Percentiles rank a stretch among this genome's conserved stretches.
Conservation (phyloP, 257 asterid species). For the Nyctanthes arbortristis region DNA sequence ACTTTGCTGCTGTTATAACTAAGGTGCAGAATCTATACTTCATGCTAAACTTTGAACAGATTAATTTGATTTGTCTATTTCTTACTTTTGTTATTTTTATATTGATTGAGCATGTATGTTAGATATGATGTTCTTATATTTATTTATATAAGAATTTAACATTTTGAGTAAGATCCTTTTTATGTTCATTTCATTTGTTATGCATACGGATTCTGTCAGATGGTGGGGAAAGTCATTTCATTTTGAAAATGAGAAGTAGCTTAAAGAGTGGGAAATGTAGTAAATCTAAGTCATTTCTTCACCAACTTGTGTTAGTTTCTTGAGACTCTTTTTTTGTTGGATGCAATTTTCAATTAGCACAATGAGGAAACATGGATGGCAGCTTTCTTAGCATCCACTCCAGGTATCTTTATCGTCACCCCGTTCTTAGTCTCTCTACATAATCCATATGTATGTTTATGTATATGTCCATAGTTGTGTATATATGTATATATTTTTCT, state of each 20-base stretch:
- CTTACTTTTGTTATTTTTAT: too few species aligned
- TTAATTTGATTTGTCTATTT: too few species aligned
- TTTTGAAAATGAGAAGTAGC: constrained; percentile 45
- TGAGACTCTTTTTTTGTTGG: constrained; percentile 33
- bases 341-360: constrained; percentile 34
- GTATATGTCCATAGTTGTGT: not conserved
- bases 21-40: not conserved
- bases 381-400: constrained; percentile 98
- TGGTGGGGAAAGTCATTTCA: constrained; percentile 26
- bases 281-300: constrained; percentile 24
- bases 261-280: constrained; percentile 26
- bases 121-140: too few species aligned
- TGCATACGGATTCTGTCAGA: too few species aligned
- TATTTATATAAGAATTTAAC: too few species aligned
- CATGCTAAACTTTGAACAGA: too few species aligned
- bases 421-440: not conserved
- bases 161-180: too few species aligned
- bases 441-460: constrained; percentile 1
- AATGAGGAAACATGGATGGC: constrained; percentile 99
- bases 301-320: constrained; percentile 25
- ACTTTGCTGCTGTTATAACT: not conserved
- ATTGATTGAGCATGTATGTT: too few species aligned
- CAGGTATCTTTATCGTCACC: constrained; percentile 64
- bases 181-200: too few species aligned
- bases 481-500: not conserved